A percentile compares a stretch with the other conserved stretches of the same genome.
Conservation (phyloP, 495 filamentous ascomycete species). For the Xylaria flabelliformis region DNA sequence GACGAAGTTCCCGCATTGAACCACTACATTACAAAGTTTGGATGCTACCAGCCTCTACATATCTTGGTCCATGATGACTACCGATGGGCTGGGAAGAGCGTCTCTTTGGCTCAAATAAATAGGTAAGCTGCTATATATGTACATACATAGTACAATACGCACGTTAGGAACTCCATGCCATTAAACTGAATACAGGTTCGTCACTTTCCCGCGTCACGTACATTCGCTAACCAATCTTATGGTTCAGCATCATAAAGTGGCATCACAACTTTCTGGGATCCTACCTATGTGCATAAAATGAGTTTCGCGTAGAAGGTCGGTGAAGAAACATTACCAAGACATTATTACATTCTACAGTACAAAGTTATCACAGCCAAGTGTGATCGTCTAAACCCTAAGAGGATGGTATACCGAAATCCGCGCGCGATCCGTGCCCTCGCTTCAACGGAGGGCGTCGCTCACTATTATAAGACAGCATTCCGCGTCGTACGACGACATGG, state of each 20-base stretch:
- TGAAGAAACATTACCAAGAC: not conserved
- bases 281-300: no score
- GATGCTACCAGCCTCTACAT: not conserved
- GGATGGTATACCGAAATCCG: not conserved
- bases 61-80: not conserved
- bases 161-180: not conserved
- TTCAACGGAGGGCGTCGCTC: not conserved
- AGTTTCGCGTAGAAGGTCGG: slow-evolving; percentile 1
- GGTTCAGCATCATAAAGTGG: not conserved
- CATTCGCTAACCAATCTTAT: not conserved
- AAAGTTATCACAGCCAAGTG: not conserved
- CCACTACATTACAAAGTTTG: not conserved
- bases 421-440: not conserved
- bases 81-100: not conserved
- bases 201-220: slow-evolving; percentile 1
- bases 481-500: not conserved
- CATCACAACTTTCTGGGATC: not conserved
- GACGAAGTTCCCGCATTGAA: not conserved
- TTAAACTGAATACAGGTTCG: not conserved
- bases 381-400: slow-evolving; percentile 9
- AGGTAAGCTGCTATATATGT: not conserved
- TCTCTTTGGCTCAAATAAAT: not conserved
- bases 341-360: not conserved
- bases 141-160: no score
- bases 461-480: not conserved